These are phyloP conservation scores for Penicillium sp. DNA, from an alignment of 2,329 filamentous ascomycete species.

Conservation along the genomic window DNA sequence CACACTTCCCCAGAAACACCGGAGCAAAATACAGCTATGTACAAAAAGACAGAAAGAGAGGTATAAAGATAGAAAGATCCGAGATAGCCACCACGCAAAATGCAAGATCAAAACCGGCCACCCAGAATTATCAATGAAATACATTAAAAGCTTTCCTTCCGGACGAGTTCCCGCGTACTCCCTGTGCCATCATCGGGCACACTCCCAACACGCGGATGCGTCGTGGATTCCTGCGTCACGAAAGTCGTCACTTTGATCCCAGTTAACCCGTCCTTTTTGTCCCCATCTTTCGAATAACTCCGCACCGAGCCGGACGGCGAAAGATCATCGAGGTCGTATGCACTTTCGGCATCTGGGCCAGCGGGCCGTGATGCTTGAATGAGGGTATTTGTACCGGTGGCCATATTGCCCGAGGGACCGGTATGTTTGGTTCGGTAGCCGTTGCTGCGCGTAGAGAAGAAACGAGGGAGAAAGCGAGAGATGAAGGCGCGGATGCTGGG, in stretches of 20 bases:
- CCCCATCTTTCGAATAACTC: conserved; percentile 3
- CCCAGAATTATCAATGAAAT: no score
- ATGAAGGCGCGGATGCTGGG: conserved; percentile 29
- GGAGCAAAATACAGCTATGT: no score
- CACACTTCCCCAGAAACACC: no score
- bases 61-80: no score
- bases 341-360: conserved; percentile 2
- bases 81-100: no score
- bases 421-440: conserved; percentile 21
- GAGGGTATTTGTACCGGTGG: conserved; percentile 14
- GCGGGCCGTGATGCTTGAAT: conserved; percentile 23
- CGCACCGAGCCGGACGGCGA: conserved; percentile 6
- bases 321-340: conserved; percentile 17
- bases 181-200: conserved; percentile 16
- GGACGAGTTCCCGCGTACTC: conserved; percentile 23
- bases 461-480: conserved; percentile 23
- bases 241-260: conserved; percentile 30
- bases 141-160: conserved; percentile 14
- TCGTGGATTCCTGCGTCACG: conserved; percentile 21
- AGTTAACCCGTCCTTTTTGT: conserved; percentile 3
- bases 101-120: no score
- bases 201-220: no score
- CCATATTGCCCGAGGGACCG: conserved; percentile 10
- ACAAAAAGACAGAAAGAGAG: no score
- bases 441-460: conserved; percentile 26